Base-by-base conservation (phyloP, 345 rosid species). In the Bruguiera parviflora region DNA sequence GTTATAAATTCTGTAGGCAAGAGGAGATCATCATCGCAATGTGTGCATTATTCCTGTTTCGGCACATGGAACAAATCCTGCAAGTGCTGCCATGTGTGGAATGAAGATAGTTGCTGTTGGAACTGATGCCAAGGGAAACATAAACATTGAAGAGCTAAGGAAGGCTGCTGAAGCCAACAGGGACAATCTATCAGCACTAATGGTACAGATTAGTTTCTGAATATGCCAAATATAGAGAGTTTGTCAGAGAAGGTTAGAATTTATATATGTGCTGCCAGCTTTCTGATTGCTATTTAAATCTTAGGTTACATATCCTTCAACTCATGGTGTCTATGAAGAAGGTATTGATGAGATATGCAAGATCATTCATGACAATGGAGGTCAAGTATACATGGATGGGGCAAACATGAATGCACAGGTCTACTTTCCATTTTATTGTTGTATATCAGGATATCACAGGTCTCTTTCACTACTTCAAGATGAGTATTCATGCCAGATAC, bases 391-490 rank as follows among this genome's bases (percentile, higher is more conserved):
- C 85, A 96, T 96, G 99, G 99, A 96, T 71, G 99, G 99, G 21
- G 98, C 98, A 55, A 96, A 96, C 90, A 92, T 96, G 99, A 95
- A 95, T 75, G 98, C 97, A n/a, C 95, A 95, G 98, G 98, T 92
- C 64, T 58, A 67, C 66, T 51, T 75, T 62, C 24, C 52, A n/a
- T 72, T 67, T 74, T 55, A 47, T 28, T 47, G 21, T 27, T 43
- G 52, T 5, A 11, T 56, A 33, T 9, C 5, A 15, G 49, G 5
- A 13, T 43, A 13, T 15, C 9, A 0, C 1, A 8, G 37, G 37
- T 46, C 19, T 22, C 58, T 21, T 27, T 46, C 32, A 31, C 8
- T 29, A 8, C 3, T 33, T 31, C 65, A 10, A 21, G 20, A 24
- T 21, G 47, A 21, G 51, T 18, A 16, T 22, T 53, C 49, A 5